Base-by-base conservation (phyloP, 2,329 filamentous ascomycete genomes). In the Microsporum canis region DNA sequence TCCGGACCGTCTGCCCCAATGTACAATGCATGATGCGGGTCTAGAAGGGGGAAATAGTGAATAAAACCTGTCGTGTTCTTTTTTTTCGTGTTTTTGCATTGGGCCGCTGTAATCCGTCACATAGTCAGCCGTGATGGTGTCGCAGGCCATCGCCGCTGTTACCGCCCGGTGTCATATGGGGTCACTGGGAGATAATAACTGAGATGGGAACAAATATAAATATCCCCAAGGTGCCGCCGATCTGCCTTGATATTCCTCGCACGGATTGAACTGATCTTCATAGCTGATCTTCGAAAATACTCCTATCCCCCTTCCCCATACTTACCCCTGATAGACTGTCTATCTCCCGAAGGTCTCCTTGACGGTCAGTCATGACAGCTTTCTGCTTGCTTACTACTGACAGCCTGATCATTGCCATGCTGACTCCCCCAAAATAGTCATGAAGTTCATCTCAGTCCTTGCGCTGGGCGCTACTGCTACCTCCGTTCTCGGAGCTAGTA, bases 181-280 rank as follows among this genome's bases (percentile, higher is more conserved):
- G 5, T 12, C 5, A 12, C 14, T 23, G 41, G 12, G 5, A 45
- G 45, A n/a, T 33, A 3, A n/a, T 23, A 36, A 31, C 5, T 12
- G 14, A 14, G 49, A 43, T 76, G 1, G 78, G 79, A 0, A 84
- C 87, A 70, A 85, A 88, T 55, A 87, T 76, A 69, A 88, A 90
- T 17, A 90, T 84, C 73, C 89, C 87, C 0, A 83, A 82, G 0
- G 84, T 86, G 0, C 86, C 0, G 86, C 87, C 0, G 82, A 82
- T 36, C 84, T 84, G 57, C 82, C n/a, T 6, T 55, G 49, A 55
- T 8, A 34, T 55, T 36, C 31, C 31, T 36, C 49, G 49, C 49
- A 55, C 49, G 49, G 31, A 55, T 36, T 5, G 49, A 55, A 55
- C n/a, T 23, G 49, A 55, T 55, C 49, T 36, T 55, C 49, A 55